Evolutionary conservation across 2,329 filamentous ascomycete genomes (phyloP).

Genomic region (Fusarium sarcochroum): DNA sequence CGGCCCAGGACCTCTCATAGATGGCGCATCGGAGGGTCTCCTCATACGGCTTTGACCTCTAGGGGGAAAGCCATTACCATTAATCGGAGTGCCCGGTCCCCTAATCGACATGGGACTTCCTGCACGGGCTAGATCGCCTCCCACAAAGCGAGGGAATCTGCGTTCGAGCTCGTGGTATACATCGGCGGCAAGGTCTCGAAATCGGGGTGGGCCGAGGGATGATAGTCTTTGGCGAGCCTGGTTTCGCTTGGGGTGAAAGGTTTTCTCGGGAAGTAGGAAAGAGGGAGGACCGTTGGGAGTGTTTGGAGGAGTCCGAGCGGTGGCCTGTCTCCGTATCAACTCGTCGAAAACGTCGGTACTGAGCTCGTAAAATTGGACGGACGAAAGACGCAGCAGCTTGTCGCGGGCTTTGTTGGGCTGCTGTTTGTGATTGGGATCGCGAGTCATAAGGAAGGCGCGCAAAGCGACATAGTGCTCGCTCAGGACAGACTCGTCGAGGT

Average conservation of each 20-base stretch:
- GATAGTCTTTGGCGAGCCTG: slow-evolving; percentile 97
- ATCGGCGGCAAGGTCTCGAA: slow-evolving; percentile 93
- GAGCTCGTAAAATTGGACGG: slow-evolving; percentile 95
- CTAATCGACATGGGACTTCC: slow-evolving; percentile 78
- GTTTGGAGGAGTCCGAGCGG: slow-evolving; percentile 67
- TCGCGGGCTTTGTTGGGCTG: slow-evolving; percentile 92
- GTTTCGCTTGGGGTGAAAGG: slow-evolving; percentile 97
- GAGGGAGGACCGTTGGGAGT: slow-evolving; percentile 71
- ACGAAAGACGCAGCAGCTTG: slow-evolving; percentile 90
- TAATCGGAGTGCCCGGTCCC: slow-evolving; percentile 73
- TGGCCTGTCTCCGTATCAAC: slow-evolving; percentile 85
- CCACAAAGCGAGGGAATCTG: slow-evolving; percentile 85
- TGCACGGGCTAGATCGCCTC: slow-evolving; percentile 75
- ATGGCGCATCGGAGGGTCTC: slow-evolving; percentile 74
- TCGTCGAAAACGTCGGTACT: slow-evolving; percentile 99
- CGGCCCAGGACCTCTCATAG: slow-evolving; percentile 64
- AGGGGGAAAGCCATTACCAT: slow-evolving; percentile 66
- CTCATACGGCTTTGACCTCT: slow-evolving; percentile 68
- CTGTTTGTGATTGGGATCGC: slow-evolving; percentile 80
- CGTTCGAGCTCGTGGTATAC: slow-evolving; percentile 96
- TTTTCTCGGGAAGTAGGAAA: slow-evolving; percentile 85
- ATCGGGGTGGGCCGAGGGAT: slow-evolving; percentile 87
- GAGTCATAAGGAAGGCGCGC: slow-evolving; percentile 81
- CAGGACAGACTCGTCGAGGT: slow-evolving; percentile 74
- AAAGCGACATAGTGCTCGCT: slow-evolving; percentile 86